A percentile compares a stretch with the other conserved stretches of the same genome.
phyloP scores from a whole-genome alignment of 257 asterid genomes.

The Scutellaria barbata region DNA sequence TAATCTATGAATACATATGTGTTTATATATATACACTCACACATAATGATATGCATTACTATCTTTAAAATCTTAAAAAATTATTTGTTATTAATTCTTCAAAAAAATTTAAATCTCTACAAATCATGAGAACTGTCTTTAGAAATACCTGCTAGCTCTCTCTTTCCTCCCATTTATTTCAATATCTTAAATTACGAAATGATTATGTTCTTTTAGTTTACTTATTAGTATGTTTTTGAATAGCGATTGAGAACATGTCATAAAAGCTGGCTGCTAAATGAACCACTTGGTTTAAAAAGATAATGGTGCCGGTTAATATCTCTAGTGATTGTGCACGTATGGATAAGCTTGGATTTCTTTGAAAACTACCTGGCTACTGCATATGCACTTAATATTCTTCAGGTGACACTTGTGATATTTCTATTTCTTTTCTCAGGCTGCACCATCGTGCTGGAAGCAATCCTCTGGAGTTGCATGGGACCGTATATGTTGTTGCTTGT shows the following conservation, averaged over 20 bases:
- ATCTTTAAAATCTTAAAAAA: too few species aligned
- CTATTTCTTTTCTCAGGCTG: conserved; percentile 56
- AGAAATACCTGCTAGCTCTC: conserved; percentile 9
- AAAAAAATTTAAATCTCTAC: not conserved
- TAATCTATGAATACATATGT: too few species aligned
- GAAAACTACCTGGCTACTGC: not conserved
- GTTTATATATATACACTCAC: too few species aligned
- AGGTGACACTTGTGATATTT: conserved; percentile 16
- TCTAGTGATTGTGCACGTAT: not conserved
- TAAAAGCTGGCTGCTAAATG: not conserved
- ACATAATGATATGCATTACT: too few species aligned
- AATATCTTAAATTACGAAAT: not conserved
- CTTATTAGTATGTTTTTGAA: not conserved
- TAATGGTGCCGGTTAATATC: not conserved
- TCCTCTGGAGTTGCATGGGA: conserved; percentile 96
- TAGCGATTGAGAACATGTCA: not conserved
- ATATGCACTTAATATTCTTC: conserved; percentile 14
- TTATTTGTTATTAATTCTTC: not conserved
- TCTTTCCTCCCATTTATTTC: not conserved
- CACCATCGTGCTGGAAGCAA: conserved; percentile 97
- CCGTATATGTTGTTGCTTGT: conserved; percentile 84
- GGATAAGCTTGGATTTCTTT: not conserved
- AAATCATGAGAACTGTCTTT: conserved; percentile 13
- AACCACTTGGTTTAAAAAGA: conserved; percentile 2
- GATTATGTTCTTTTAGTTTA: not conserved